These are phyloP conservation scores for Myriosclerotinia curreyana DNA, from an alignment of 2,329 filamentous ascomycete genomes.

Conservation along the genomic window DNA sequence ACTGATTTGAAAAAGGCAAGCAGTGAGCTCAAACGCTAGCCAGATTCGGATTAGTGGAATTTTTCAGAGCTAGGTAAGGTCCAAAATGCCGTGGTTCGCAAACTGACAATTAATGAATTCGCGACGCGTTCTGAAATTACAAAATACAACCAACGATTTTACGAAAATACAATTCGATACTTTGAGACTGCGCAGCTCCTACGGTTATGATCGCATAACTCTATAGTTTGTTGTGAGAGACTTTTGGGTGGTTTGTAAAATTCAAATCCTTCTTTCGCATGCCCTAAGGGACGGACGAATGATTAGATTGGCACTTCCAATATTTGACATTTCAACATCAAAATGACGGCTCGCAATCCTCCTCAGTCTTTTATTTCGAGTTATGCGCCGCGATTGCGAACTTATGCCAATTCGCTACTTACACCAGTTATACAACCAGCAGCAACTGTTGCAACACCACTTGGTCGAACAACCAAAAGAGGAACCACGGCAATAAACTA, in stretches of 20 bases:
- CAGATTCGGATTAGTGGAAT: neutral
- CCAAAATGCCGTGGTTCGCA: slow-evolving; percentile 3
- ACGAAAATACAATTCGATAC: slow-evolving; percentile 1
- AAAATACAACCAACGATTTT: slow-evolving; percentile 2
- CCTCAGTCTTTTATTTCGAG: slow-evolving; percentile 88
- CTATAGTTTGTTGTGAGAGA: neutral
- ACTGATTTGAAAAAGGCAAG: too few species aligned
- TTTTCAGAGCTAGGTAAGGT: neutral
- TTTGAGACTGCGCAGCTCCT: slow-evolving; percentile 2
- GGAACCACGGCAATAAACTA: slow-evolving; percentile 97
- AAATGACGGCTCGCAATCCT: slow-evolving; percentile 41
- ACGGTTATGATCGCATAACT: slow-evolving; percentile 14
- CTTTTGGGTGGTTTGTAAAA: slow-evolving; percentile 11
- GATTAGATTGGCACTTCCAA: neutral
- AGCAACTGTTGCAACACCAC: slow-evolving; percentile 60
- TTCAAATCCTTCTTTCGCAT: slow-evolving; percentile 4
- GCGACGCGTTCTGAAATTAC: slow-evolving; percentile 10
- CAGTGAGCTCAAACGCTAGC: neutral
- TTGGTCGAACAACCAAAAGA: slow-evolving; percentile 88
- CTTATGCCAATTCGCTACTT: slow-evolving; percentile 87
- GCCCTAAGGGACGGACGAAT: neutral
- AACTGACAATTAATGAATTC: slow-evolving; percentile 7
- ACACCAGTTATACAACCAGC: slow-evolving; percentile 76
- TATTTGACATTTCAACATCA: slow-evolving; percentile 18
- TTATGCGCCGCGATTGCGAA: slow-evolving; percentile 85